Evolutionary conservation across 2,329 filamentous ascomycete species (phyloP), one percentile per base, ranked within the genome.

Genomic region (Botrytis fabae): DNA sequence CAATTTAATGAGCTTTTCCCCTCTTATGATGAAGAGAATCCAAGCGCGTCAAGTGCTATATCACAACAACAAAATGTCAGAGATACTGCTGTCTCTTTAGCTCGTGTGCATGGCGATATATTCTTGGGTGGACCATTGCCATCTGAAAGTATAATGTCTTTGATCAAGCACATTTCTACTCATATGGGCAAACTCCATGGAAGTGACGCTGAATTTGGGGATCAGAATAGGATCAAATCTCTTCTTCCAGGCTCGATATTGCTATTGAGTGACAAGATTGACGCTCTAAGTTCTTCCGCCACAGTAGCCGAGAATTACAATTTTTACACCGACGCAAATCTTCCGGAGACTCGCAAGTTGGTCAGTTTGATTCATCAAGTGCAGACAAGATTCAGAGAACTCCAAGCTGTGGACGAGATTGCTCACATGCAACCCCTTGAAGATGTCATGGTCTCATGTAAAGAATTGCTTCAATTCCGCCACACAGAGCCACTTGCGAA

Each of bases 1-100:
- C 93, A 96, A 75, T 91, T 97, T 76, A 87, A 91, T 32, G 88
- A 92, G 75, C 84, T 98, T 10, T 98, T 98, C 83, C 95, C 95
- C 1, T 89, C 88, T 8, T 97, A 90, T 75, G 90, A 93, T 22
- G 86, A 87, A 18, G 79, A 78, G 1, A 71, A 81, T 40, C 72
- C 73, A n/a, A 70, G 74, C 25, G 60, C 70, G 2, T 71, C 76
- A 76, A 71, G 77, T 76, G 63, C 38, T 25, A n/a, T 3, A 59
- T 61, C 25, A 73, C 70, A n/a, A 48, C 72, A n/a, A 40, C 71
- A 59, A 60, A 73, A 35, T 73, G 75, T 77, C 10, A 75, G 80
- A 71, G 76, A 80, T 61, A 79, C 75, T 16, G 77, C 92, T 9
- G 82, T 92, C 74, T 85, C 86, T 74, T 83, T 95, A 28, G 88